A percentile compares a stretch with the other conserved stretches of the same genome.
Conservation (phyloP, 2,329 filamentous ascomycete species). For the Colletotrichum echinochloae region DNA sequence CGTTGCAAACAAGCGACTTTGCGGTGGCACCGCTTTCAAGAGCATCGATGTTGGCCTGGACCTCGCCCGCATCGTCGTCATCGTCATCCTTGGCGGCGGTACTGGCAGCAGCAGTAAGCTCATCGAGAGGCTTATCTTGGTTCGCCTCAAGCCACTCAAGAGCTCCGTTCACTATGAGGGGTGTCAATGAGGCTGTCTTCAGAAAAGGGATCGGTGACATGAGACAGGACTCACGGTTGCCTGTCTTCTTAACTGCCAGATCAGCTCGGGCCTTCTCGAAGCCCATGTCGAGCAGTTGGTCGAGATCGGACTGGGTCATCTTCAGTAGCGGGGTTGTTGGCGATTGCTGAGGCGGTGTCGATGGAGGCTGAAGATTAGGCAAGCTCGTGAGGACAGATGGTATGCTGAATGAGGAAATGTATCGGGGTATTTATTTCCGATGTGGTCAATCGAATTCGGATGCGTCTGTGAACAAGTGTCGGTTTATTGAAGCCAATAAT, state of each 20-base stretch:
- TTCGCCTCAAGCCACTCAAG: conserved; percentile 96
- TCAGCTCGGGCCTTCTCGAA: conserved; percentile 87
- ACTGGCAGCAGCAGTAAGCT: conserved; percentile 70
- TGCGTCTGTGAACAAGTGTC: conserved; percentile 3
- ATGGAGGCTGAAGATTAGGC: background rate
- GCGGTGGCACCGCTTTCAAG: conserved; percentile 78
- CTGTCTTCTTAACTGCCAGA: conserved; percentile 85
- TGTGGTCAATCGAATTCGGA: background rate
- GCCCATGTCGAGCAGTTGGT: conserved; percentile 75
- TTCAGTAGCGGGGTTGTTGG: conserved; percentile 43
- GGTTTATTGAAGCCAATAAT: conserved; percentile 8
- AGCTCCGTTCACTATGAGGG: conserved; percentile 78
- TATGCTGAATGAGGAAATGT: background rate
- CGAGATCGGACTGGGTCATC: conserved; percentile 71
- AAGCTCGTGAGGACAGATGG: background rate
- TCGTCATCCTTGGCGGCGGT: conserved; percentile 51
- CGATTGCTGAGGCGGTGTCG: conserved; percentile 32
- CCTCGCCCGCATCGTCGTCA: conserved; percentile 60
- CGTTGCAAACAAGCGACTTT: conserved; percentile 89
- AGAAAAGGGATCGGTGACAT: background rate
- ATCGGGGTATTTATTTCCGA: background rate
- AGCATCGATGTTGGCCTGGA: conserved; percentile 69
- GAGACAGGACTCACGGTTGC: conserved; percentile 72
- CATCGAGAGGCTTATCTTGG: conserved; percentile 86
- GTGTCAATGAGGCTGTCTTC: background rate